A percentile compares a stretch with the other conserved stretches of the same genome.
Evolutionary conservation across 2,329 filamentous ascomycete genomes (phyloP).

Genomic region (Fusarium sp.): DNA sequence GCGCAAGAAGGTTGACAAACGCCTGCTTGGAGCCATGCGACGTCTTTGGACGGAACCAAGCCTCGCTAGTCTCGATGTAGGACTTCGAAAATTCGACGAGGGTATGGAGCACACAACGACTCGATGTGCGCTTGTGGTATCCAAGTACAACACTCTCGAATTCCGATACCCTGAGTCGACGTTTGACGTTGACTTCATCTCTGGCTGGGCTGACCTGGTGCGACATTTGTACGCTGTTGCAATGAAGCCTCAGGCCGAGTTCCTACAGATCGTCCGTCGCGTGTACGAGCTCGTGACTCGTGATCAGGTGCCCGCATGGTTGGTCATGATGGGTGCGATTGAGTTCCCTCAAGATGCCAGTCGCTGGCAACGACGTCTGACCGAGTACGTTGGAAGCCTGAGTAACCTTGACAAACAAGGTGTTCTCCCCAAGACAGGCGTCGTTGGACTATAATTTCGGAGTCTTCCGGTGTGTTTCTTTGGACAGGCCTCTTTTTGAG

Average conservation of each 20-base stretch:
- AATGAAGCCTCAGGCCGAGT: conserved; percentile 24
- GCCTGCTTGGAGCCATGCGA: conserved; percentile 24
- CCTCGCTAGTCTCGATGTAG: conserved; percentile 16
- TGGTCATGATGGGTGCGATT: conserved; percentile 33
- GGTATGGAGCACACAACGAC: conserved; percentile 39
- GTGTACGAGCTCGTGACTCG: conserved; percentile 43
- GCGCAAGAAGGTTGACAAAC: conserved; percentile 20
- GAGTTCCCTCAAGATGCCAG: conserved; percentile 19
- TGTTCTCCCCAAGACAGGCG: conserved; percentile 18
- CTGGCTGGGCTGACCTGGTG: conserved; percentile 41
- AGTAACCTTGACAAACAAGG: conserved; percentile 39
- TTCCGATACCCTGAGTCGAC: conserved; percentile 46
- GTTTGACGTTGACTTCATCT: conserved; percentile 43
- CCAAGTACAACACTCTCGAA: conserved; percentile 42
- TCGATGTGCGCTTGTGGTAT: conserved; percentile 42
- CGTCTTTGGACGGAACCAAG: conserved; percentile 31
- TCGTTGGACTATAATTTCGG: background rate
- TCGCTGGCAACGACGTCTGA: conserved; percentile 30
- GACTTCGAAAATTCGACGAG: conserved; percentile 40
- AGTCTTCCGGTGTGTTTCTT: background rate
- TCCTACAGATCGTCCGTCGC: conserved; percentile 27
- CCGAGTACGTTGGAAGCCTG: conserved; percentile 24
- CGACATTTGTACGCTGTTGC: conserved; percentile 41
- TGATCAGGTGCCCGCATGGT: conserved; percentile 32
- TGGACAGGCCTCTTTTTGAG: background rate